Percentiles rank a stretch among this genome's conserved stretches.
phyloP scores from a whole-genome alignment of 192 early-diverging fungal genomes.

The Podila epicladia region DNA sequence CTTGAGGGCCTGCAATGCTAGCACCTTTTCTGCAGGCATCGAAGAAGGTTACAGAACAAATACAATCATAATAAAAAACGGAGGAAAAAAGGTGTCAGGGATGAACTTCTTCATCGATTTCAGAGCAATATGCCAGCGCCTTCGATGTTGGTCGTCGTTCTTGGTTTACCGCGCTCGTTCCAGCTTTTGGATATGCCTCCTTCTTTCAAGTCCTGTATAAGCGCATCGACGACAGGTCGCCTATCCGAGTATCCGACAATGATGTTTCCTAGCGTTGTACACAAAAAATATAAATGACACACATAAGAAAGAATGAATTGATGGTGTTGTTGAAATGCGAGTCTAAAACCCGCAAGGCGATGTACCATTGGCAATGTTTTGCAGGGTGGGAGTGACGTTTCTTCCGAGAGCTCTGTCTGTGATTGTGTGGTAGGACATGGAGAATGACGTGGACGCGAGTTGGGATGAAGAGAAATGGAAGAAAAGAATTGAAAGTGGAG shows the following conservation, averaged over 20 bases:
- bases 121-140: not conserved
- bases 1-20: constrained; percentile 66
- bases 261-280: constrained; percentile 15
- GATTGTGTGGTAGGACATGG: constrained; percentile 34
- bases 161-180: constrained; percentile 28
- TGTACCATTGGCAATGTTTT: constrained; percentile 38
- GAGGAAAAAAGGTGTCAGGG: not conserved
- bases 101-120: not conserved
- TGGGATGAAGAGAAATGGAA: not conserved
- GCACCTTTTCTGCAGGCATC: constrained; percentile 50
- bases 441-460: not conserved
- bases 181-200: constrained; percentile 35
- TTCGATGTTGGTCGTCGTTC: not conserved
- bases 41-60: not conserved
- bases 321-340: not conserved
- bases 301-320: not conserved
- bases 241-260: constrained; percentile 25
- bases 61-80: not conserved
- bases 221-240: constrained; percentile 21
- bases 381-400: constrained; percentile 17
- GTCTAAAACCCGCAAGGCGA: not conserved
- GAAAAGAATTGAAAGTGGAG: not conserved
- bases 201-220: constrained; percentile 44
- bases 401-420: constrained; percentile 18
- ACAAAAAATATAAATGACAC: no score